Conservation (phyloP, 83 land plant species). For the Diphasiastrum complanatum region DNA sequence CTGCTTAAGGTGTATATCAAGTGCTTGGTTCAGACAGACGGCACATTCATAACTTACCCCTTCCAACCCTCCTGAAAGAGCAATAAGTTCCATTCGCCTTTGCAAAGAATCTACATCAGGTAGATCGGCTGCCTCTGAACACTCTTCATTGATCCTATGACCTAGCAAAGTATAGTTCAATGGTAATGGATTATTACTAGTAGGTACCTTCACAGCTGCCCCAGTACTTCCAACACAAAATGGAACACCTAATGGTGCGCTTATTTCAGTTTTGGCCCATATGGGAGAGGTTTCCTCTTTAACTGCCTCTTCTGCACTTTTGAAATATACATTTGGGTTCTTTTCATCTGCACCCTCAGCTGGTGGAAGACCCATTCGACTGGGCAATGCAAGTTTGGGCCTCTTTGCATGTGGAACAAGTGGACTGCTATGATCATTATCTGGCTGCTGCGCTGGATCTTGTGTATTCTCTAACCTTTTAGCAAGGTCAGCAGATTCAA, state of each 20-base stretch:
- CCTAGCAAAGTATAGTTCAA: constrained; percentile 18
- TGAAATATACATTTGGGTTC: constrained; percentile 24
- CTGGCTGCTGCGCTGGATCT: constrained; percentile 37
- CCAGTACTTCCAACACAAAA: constrained; percentile 54
- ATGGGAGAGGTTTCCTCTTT: constrained; percentile 10
- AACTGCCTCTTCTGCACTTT: constrained; percentile 30
- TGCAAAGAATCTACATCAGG: constrained; percentile 41
- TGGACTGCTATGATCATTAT: constrained; percentile 21
- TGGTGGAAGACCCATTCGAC: constrained; percentile 17
- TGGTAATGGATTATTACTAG: constrained; percentile 1
- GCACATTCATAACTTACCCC: constrained; percentile 49
- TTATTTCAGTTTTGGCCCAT: constrained; percentile 37
- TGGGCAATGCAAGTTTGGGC: constrained; percentile 6
- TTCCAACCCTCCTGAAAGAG: constrained; percentile 38
- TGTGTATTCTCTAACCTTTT: constrained; percentile 41
- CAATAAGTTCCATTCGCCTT: constrained; percentile 53
- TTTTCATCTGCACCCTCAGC: constrained; percentile 19
- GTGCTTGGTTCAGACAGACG: constrained; percentile 44
- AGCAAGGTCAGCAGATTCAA: constrained; percentile 26
- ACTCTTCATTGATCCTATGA: constrained; percentile 13
- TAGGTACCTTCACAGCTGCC: constrained; percentile 35
- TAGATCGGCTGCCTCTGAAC: constrained; percentile 28
- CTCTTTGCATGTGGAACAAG: constrained; percentile 30
- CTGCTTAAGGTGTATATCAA: constrained; percentile 51
- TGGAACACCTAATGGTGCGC: constrained; percentile 66